Conservation (phyloP, 2,329 filamentous ascomycete genomes). For the Rutstroemia sp. region DNA sequence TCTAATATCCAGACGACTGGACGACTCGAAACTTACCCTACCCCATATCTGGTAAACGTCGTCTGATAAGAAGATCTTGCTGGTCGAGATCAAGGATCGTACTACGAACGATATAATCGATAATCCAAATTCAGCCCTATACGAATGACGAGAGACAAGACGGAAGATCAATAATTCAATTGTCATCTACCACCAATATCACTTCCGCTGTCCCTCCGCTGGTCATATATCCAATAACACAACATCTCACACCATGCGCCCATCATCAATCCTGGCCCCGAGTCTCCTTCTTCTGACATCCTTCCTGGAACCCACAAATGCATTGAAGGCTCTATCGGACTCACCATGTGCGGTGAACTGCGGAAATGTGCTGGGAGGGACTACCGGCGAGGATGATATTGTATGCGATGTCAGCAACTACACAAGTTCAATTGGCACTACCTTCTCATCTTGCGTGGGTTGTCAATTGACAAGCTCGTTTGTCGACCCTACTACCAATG, state of each 20-base stretch:
- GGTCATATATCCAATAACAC: constrained; percentile 1
- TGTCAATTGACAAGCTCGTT: constrained; percentile 39
- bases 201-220: not conserved
- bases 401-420: constrained; percentile 19
- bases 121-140: not conserved
- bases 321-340: constrained; percentile 17
- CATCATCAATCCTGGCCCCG: constrained; percentile 9
- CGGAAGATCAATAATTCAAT: not conserved
- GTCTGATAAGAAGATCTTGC: constrained; percentile 15
- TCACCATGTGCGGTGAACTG: constrained; percentile 27
- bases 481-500: constrained; percentile 30
- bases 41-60: too few species aligned
- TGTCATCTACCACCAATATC: not conserved
- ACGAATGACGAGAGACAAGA: not conserved
- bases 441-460: constrained; percentile 21
- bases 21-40: too few species aligned
- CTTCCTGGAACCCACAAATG: constrained; percentile 12
- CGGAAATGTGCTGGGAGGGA: constrained; percentile 24
- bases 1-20: too few species aligned
- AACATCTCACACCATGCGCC: constrained; percentile 18
- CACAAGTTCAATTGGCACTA: constrained; percentile 11
- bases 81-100: constrained; percentile 14
- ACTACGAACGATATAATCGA: not conserved
- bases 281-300: constrained; percentile 19
- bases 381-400: constrained; percentile 23